Evolutionary conservation across 306 rosid genomes (phyloP), one percentile per base, ranked within the genome.

Genomic region (Inga oerstediana): DNA sequence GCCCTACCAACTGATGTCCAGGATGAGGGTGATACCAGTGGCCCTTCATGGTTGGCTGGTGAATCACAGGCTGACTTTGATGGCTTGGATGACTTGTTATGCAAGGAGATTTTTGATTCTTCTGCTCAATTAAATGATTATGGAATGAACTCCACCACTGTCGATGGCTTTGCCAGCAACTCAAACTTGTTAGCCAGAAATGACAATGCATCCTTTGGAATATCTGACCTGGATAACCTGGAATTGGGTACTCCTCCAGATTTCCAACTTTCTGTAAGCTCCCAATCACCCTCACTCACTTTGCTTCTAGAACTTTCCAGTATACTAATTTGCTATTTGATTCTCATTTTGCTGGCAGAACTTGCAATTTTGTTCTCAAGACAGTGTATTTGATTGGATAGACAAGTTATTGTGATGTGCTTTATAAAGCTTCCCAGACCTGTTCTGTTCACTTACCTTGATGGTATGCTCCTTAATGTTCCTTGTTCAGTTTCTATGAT

Each of bases 181-280:
- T 49, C 59, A 27, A 80, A 49, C 10, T 82, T 71, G 72, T 68
- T 80, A 77, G 61, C 72, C 30, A 79, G 79, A 59, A 84, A 80
- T 58, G 32, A 79, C 43, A 82, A 85, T 68, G 73, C 52, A 59
- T 34, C 94, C 19, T 77, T 35, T 27, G 95, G 91, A 78, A 78
- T 86, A 65, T 71, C 83, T 79, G 92, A 91, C 69, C 91, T 93
- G 22, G 93, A 77, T 72, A 90, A 89, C 89, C 80, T 96, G 44
- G 92, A 91, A 4, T 72, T 96, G 71, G 99, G 77, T 64, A 82
- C 90, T 83, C 94, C 92, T 24, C 98, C 97, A n/a, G 98, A 96
- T 86, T 93, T 88, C 82, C 92, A 82, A 68, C 89, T 91, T 32
- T 32, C 87, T 59, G 99, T 96, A 88, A 90, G 97, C 71, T 77